Conservation (phyloP, 75 land plant genomes). For the Sequoia sempervirens region DNA sequence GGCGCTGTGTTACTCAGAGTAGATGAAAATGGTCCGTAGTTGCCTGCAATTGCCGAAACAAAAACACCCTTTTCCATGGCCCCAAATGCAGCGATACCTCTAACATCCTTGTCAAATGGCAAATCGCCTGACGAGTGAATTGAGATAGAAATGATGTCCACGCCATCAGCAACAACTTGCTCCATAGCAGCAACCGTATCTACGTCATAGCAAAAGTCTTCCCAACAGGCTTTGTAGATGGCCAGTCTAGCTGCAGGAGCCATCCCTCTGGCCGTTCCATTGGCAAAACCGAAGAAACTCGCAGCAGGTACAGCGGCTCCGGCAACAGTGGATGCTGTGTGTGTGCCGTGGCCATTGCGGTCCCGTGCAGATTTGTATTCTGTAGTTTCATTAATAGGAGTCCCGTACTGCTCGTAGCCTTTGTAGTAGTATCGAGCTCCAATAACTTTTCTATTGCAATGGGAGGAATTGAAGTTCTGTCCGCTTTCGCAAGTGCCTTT, state of each 20-base stretch:
- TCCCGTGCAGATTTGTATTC: not conserved
- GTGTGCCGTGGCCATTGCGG: constrained; percentile 22
- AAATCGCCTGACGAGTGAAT: constrained; percentile 41
- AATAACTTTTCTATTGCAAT: constrained; percentile 38
- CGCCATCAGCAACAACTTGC: constrained; percentile 55
- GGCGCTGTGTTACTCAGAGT: constrained; percentile 71
- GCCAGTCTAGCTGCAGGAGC: constrained; percentile 80
- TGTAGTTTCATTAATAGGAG: constrained; percentile 22
- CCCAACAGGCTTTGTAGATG: constrained; percentile 84
- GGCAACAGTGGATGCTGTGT: constrained; percentile 25
- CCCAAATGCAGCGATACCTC: constrained; percentile 52
- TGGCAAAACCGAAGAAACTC: constrained; percentile 52
- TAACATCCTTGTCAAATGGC: constrained; percentile 38
- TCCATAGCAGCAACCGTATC: constrained; percentile 73
- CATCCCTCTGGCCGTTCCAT: constrained; percentile 68
- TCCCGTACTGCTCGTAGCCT: constrained; percentile 19
- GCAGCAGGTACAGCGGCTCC: constrained; percentile 31
- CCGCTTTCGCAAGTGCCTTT: constrained; percentile 19
- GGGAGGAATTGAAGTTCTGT: constrained; percentile 18
- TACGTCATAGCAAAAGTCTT: constrained; percentile 52
- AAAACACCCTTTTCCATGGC: constrained; percentile 49
- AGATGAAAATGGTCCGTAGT: constrained; percentile 41
- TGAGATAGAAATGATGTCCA: constrained; percentile 62
- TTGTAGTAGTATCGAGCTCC: constrained; percentile 38
- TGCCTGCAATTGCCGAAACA: constrained; percentile 62